Base-by-base conservation (phyloP, 2,329 filamentous ascomycete genomes). In the Trichoderma gracile region DNA sequence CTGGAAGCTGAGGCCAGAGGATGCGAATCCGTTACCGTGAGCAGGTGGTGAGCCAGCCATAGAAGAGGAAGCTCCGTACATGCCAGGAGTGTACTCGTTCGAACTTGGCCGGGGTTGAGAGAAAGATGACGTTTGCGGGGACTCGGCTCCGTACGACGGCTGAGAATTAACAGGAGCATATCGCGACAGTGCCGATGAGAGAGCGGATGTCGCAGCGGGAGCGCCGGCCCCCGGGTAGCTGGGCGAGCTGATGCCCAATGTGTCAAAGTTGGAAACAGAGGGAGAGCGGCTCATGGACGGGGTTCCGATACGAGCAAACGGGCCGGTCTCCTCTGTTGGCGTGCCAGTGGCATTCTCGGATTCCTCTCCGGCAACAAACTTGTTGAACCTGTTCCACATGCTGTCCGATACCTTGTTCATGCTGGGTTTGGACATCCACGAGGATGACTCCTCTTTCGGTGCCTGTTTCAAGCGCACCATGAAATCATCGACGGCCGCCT, bases 381-480 rank as follows among this genome's bases (percentile, higher is more conserved):
- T 97, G 78, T 93, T 98, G 78, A 99, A 97, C 65, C 90, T 92
- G 68, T 88, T 93, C 85, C 92, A 93, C 74, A 98, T 87, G 40
- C 90, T 92, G 67, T 90, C 93, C 2, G 93, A 95, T 0, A 98
- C 92, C 77, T 96, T 97, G 76, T 96, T 93, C 85, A 98, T 96
- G 75, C 88, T 97, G 7, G 94, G 93, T 76, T 95, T 97, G 1
- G 92, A 90, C 59, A 99, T 95, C 92, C 94, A 97, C 2, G 93
- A 94, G 21, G 86, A 88, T 7, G 88, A 89, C 63, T 86, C 88
- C 69, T 95, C 92, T 73, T 90, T 92, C 14, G 93, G 92, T 19
- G 93, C 89, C 74, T 95, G 91, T 70, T 90, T 93, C 45, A 99
- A 80, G 66, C 94, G 88, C 68, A 89, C 90, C 73, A 86, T 87